phyloP scores from a whole-genome alignment of 2,329 filamentous ascomycete species.

The Fusarium vanettenii region DNA sequence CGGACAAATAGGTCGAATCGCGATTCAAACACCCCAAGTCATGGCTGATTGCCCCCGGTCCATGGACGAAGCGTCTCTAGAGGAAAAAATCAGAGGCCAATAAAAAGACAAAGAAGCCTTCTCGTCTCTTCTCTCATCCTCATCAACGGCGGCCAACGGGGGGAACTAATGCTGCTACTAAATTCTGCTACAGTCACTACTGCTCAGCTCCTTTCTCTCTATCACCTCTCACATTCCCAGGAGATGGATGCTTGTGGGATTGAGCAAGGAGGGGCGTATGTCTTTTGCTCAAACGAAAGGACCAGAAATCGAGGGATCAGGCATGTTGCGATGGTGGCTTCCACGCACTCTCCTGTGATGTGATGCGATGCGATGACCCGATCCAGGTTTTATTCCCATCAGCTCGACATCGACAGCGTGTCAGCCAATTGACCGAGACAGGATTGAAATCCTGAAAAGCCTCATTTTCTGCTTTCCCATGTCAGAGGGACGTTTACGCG shows the following conservation, averaged over 20 bases:
- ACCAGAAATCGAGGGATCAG: slow-evolving; percentile 9
- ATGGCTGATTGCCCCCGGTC: slow-evolving; percentile 9
- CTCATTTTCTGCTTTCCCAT: slow-evolving; percentile 8
- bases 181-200: slow-evolving; percentile 11
- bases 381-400: slow-evolving; percentile 25
- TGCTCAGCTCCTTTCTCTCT: slow-evolving; percentile 2
- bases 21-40: neutral
- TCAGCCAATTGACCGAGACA: slow-evolving; percentile 14
- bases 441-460: slow-evolving; percentile 15
- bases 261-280: slow-evolving; percentile 3
- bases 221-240: slow-evolving; percentile 34
- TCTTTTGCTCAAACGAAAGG: neutral
- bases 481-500: slow-evolving; percentile 1
- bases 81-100: slow-evolving; percentile 14
- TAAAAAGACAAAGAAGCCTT: slow-evolving; percentile 9
- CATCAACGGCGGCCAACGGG: slow-evolving; percentile 11
- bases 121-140: slow-evolving; percentile 31
- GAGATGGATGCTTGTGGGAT: slow-evolving; percentile 5
- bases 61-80: slow-evolving; percentile 7
- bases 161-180: slow-evolving; percentile 19
- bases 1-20: slow-evolving; percentile 12
- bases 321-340: slow-evolving; percentile 32
- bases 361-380: slow-evolving; percentile 19
- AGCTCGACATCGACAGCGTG: slow-evolving; percentile 22
- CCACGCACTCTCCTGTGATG: slow-evolving; percentile 7